Conservation (phyloP, 2,329 filamentous ascomycete species). For the Xenoacremonium recifei region DNA sequence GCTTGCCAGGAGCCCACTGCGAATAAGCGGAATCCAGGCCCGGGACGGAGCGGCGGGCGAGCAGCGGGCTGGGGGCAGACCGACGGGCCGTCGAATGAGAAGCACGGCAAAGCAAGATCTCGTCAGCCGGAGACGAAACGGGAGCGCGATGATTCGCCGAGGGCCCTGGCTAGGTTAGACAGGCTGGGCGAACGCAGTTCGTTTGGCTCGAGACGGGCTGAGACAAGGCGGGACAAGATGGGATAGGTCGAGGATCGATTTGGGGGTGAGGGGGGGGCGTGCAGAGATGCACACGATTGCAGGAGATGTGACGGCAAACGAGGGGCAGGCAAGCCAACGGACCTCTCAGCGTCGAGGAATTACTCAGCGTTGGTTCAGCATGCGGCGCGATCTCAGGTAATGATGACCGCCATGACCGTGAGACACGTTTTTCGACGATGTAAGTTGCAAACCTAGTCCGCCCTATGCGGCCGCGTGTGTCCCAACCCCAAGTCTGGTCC, state of each 20-base stretch:
- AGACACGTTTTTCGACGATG: too few species aligned
- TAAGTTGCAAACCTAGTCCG: too few species aligned
- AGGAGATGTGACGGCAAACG: conserved; percentile 3
- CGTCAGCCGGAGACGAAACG: conserved; percentile 22
- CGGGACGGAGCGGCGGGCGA: conserved; percentile 15
- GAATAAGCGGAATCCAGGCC: conserved; percentile 18
- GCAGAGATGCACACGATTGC: too few species aligned
- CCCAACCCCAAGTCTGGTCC: too few species aligned
- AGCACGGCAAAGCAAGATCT: conserved; percentile 18
- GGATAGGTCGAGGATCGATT: too few species aligned
- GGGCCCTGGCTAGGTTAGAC: conserved; percentile 14
- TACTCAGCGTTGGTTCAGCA: conserved; percentile 31
- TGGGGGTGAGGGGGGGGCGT: conserved; percentile 23
- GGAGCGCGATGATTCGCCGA: conserved; percentile 21
- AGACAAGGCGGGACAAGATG: too few species aligned
- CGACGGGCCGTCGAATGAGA: conserved; percentile 21
- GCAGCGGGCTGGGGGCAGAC: not conserved
- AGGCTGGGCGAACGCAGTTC: conserved; percentile 17
- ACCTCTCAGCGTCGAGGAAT: conserved; percentile 35
- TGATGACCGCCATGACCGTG: too few species aligned
- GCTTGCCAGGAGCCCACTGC: not conserved
- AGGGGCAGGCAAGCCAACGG: not conserved
- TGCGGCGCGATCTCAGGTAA: too few species aligned
- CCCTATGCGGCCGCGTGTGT: too few species aligned
- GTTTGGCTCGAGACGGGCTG: conserved; percentile 11